Evolutionary conservation across 2,329 filamentous ascomycete species (phyloP).

Genomic region (Claviceps digitariae): DNA sequence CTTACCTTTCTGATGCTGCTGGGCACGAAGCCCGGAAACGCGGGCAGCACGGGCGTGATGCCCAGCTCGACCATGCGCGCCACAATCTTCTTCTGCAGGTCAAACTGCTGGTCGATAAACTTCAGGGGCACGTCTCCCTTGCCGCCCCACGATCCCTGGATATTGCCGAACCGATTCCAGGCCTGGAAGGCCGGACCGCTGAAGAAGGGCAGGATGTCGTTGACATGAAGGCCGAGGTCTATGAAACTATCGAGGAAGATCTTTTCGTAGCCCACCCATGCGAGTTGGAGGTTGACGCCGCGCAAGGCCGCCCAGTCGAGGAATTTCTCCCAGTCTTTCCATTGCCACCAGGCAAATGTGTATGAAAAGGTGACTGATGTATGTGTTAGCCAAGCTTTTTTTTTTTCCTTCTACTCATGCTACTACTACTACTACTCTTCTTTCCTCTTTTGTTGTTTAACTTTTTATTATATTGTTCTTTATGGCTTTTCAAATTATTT

Average conservation of each 20-base stretch:
- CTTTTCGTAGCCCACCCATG: slow-evolving; percentile 38
- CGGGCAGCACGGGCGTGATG: slow-evolving; percentile 37
- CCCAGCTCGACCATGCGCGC: slow-evolving; percentile 36
- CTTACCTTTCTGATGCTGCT: slow-evolving; percentile 24
- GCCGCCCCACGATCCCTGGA: slow-evolving; percentile 34
- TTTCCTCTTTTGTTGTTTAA: background rate
- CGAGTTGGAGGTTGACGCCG: slow-evolving; percentile 37
- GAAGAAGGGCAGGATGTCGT: slow-evolving; percentile 31
- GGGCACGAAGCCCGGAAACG: slow-evolving; percentile 37
- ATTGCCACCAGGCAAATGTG: slow-evolving; percentile 35
- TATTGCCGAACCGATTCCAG: slow-evolving; percentile 42
- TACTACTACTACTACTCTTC: too few relatives aligned
- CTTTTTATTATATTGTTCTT: too few relatives aligned
- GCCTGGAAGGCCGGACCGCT: slow-evolving; percentile 37
- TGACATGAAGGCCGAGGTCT: slow-evolving; percentile 28
- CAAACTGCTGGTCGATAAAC: slow-evolving; percentile 35
- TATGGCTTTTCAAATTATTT: too few relatives aligned
- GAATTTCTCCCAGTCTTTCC: slow-evolving; percentile 38
- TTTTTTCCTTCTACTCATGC: too few relatives aligned
- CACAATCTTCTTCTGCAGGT: slow-evolving; percentile 33
- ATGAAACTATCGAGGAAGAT: slow-evolving; percentile 33
- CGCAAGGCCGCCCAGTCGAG: slow-evolving; percentile 39
- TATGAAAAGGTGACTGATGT: slow-evolving; percentile 36
- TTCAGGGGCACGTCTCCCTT: slow-evolving; percentile 21
- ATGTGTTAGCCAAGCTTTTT: background rate